A percentile compares a stretch with the other conserved stretches of the same genome.
These are phyloP conservation scores for Lichenothelia convexa DNA, from an alignment of 495 filamentous ascomycete genomes.

Conservation along the genomic window DNA sequence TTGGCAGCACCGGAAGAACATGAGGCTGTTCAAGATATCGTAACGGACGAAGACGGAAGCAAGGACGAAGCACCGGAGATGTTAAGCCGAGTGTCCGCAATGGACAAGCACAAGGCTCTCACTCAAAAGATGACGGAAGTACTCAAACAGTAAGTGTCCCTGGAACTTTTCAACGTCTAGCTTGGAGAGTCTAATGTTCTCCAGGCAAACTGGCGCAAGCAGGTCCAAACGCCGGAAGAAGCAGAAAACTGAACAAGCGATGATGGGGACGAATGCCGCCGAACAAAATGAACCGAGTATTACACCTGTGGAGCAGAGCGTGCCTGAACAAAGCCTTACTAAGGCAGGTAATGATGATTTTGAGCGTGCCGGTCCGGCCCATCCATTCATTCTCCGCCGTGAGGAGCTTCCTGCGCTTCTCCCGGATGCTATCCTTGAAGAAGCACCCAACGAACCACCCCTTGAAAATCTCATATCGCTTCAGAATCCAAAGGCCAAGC, in stretches of 20 bases:
- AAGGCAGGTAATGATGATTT: neutral
- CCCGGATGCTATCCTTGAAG: slow-evolving; percentile 10
- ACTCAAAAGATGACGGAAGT: too few species aligned
- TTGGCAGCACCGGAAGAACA: too few species aligned
- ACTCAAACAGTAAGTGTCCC: too few species aligned
- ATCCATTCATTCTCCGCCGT: slow-evolving; percentile 2
- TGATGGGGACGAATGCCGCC: too few species aligned
- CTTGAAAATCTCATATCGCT: slow-evolving; percentile 4
- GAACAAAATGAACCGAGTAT: too few species aligned
- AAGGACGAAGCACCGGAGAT: slow-evolving; percentile 36
- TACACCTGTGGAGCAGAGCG: slow-evolving; percentile 12
- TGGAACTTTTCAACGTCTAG: too few species aligned
- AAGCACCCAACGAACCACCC: slow-evolving; percentile 6
- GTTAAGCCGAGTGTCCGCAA: slow-evolving; percentile 16
- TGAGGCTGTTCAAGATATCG: too few species aligned
- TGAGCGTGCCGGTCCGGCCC: slow-evolving; percentile 16
- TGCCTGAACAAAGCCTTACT: slow-evolving; percentile 5
- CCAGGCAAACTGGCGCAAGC: too few species aligned
- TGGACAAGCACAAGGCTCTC: too few species aligned
- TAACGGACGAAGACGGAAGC: slow-evolving; percentile 1
- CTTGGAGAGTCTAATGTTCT: too few species aligned
- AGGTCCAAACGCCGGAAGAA: too few species aligned
- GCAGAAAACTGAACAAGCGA: too few species aligned
- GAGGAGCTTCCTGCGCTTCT: slow-evolving; percentile 12
- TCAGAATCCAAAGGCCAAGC: slow-evolving; percentile 20